phyloP scores from a whole-genome alignment of 1,284 basidiomycete species.

The Porodaedalea pini region DNA sequence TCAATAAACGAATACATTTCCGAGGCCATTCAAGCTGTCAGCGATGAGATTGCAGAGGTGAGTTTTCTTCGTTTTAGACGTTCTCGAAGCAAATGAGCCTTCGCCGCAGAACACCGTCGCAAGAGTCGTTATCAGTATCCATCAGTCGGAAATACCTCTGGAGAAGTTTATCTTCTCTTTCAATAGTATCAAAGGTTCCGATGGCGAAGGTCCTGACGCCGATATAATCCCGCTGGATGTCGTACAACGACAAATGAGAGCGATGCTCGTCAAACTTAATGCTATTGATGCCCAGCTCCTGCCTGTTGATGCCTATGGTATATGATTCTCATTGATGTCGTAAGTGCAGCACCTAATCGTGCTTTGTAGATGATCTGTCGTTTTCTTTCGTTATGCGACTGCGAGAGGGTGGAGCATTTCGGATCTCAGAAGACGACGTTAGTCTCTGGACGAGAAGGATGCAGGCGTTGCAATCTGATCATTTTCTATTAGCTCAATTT shows the following conservation, averaged over 20 bases:
- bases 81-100: not conserved
- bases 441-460: not conserved
- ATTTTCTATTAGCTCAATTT: not conserved
- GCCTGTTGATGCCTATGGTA: slow-evolving; percentile 50
- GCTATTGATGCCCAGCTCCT: slow-evolving; percentile 79
- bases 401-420: slow-evolving; percentile 62
- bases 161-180: slow-evolving; percentile 3
- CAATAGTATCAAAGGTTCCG: slow-evolving; percentile 45
- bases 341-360: slow-evolving; percentile 1
- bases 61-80: not conserved
- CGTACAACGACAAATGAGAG: slow-evolving; percentile 77
- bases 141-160: slow-evolving; percentile 1
- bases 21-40: slow-evolving; percentile 70
- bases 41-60: slow-evolving; percentile 60
- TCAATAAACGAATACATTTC: slow-evolving; percentile 85
- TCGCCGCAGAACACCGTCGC: not conserved
- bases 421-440: slow-evolving; percentile 48
- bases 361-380: slow-evolving; percentile 63
- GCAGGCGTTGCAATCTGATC: not conserved
- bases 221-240: slow-evolving; percentile 58
- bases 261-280: slow-evolving; percentile 80
- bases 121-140: slow-evolving; percentile 8
- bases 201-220: slow-evolving; percentile 29
- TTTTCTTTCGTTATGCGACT: slow-evolving; percentile 85
- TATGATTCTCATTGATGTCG: not conserved